Evolutionary conservation across 78 protist species (phyloP).

Genomic region (Thecamonas trahens): DNA sequence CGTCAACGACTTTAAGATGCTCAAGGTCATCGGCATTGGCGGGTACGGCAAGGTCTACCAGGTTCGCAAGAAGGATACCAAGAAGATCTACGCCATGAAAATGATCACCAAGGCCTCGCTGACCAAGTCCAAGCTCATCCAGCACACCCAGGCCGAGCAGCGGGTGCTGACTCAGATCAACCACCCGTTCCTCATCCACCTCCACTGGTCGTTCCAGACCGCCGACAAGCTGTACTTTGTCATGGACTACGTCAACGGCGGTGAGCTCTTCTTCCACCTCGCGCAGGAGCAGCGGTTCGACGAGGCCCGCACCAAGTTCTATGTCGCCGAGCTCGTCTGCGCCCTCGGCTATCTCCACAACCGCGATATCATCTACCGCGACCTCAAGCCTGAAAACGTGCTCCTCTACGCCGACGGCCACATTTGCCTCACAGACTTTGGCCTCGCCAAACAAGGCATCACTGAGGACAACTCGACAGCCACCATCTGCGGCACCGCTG

Average conservation of each 20-base stretch:
- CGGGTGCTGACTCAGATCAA: constrained; percentile 53
- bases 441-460: constrained; percentile 58
- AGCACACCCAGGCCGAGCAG: constrained; percentile 1
- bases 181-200: constrained; percentile 71
- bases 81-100: background rate
- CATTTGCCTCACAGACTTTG: constrained; percentile 79
- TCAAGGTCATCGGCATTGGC: too few relatives aligned
- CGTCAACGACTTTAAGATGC: too few relatives aligned
- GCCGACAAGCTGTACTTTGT: constrained; percentile 42
- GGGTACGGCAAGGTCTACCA: too few relatives aligned
- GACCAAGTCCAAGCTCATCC: background rate
- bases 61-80: background rate
- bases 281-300: too few relatives aligned
- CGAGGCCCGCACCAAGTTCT: too few relatives aligned
- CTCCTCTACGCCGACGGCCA: constrained; percentile 61
- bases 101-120: too few relatives aligned
- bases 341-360: constrained; percentile 78
- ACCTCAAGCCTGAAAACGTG: constrained; percentile 44
- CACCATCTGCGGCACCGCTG: constrained; percentile 94
- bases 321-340: constrained; percentile 58
- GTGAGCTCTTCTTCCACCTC: constrained; percentile 46
- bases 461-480: constrained; percentile 33
- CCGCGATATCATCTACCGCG: too few relatives aligned
- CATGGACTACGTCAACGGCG: constrained; percentile 35
- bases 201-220: constrained; percentile 65